A percentile compares a stretch with the other conserved stretches of the same genome.
phyloP scores from a whole-genome alignment of 805 yeast genomes.

The Zygosaccharomyces kombuchaensis region DNA sequence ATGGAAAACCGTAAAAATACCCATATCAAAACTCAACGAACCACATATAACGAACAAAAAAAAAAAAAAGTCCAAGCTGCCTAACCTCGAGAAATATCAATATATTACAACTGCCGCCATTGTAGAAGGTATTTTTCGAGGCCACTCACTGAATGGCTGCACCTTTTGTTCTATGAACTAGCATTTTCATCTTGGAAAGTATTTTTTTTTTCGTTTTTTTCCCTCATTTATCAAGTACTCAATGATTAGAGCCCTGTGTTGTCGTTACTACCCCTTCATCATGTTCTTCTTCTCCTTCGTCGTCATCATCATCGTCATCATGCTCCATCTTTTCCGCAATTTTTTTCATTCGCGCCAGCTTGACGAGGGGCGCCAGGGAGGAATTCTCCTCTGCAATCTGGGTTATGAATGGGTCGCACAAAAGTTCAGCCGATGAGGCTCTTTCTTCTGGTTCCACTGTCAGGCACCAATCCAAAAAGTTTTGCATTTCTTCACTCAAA shows the following conservation, averaged over 20 bases:
- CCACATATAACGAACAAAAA: background rate
- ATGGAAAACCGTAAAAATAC: background rate
- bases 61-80: background rate
- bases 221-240: background rate
- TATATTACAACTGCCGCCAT: constrained; percentile 6
- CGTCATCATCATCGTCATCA: constrained; percentile 25
- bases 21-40: background rate
- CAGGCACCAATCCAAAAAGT: constrained; percentile 71
- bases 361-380: constrained; percentile 68
- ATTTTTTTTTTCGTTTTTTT: background rate
- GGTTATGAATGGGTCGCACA: constrained; percentile 59
- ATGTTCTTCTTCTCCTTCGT: constrained; percentile 5
- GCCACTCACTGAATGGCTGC: background rate
- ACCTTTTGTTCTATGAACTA: background rate
- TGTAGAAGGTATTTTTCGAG: background rate
- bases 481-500: constrained; percentile 58
- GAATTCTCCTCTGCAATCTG: constrained; percentile 55
- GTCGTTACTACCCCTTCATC: background rate
- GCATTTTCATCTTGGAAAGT: background rate
- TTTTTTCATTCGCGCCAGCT: constrained; percentile 66
- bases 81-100: background rate
- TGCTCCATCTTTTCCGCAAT: constrained; percentile 37
- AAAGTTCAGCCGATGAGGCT: constrained; percentile 69
- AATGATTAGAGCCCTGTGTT: background rate
- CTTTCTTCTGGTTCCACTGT: constrained; percentile 80